Evolutionary conservation across 108 stramenopile species (phyloP), one percentile per base, ranked within the genome.

Genomic region (Discostella pseudostelligera): DNA sequence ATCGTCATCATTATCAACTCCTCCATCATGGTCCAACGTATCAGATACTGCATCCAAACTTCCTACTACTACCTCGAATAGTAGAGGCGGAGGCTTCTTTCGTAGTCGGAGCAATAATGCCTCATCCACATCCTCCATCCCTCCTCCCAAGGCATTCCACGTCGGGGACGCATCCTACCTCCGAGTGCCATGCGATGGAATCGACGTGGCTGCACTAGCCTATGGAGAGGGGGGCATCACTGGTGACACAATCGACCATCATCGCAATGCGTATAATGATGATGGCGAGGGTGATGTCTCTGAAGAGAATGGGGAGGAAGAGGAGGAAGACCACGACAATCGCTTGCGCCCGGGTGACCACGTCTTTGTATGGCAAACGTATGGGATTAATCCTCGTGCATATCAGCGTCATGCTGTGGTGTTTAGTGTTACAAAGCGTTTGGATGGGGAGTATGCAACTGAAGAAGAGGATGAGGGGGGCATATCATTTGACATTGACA

Each of bases 331-430:
- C 16, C 73, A 56, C 66, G 72, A 73, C 67, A 78, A 73, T 35
- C 39, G 55, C 28, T 40, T 74, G 37, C 59, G 76, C 8, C 21
- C 21, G 49, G 49, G 49, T 4, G 80, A 81, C 68, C 80, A 81
- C 46, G 59, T 81, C 28, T 81, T 60, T 26, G 66, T 81, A 35
- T 81, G 80, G 80, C 76, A 74, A 44, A 20, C 63, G 4, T 76
- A 74, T 60, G 80, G 80, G 1, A 67, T 77, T 17, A 72, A 69
- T 25, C 75, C 76, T 13, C 59, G 70, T 9, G 70, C 80, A 4
- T 81, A 77, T 39, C 80, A 81, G 56, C 54, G 74, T 11, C 80
- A 81, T 49, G 80, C 69, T 1, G 74, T 81, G 14, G 76, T 81
- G 35, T 53, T 54, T 26, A 65, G 63, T 28, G 72, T 78, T 17